A percentile compares a stretch with the other conserved stretches of the same genome.
These are phyloP conservation scores for Herpetomonas samuelpessoai DNA, from an alignment of 208 protist genomes.

Conservation along the genomic window DNA sequence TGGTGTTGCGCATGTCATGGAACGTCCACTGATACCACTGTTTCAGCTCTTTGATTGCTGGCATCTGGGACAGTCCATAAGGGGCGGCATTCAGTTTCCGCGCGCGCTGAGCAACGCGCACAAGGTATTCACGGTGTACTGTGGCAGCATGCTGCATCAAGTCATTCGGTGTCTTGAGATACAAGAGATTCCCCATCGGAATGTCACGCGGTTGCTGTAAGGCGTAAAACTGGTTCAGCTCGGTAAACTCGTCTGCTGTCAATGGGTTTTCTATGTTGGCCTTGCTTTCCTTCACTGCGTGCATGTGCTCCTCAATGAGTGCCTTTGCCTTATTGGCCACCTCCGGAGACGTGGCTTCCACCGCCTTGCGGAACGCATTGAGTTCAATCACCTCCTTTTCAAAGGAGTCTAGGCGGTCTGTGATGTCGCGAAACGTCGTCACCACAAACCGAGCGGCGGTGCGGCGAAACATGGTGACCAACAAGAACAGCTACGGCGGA, in stretches of 20 bases:
- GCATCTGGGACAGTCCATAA: slow-evolving; percentile 72
- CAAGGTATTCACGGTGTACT: slow-evolving; percentile 58
- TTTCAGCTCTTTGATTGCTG: slow-evolving; percentile 58
- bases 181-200: slow-evolving; percentile 42
- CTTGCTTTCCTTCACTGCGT: slow-evolving; percentile 21
- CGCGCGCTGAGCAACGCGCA: slow-evolving; percentile 46
- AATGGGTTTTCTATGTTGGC: slow-evolving; percentile 40
- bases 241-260: slow-evolving; percentile 61
- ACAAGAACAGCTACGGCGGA: no score
- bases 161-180: slow-evolving; percentile 45
- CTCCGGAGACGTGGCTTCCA: slow-evolving; percentile 51
- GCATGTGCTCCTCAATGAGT: slow-evolving; percentile 27
- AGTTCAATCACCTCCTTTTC: slow-evolving; percentile 75
- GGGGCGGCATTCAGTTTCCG: slow-evolving; percentile 47
- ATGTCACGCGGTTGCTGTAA: slow-evolving; percentile 39
- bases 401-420: slow-evolving; percentile 62
- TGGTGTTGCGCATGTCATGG: slow-evolving; percentile 55
- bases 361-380: slow-evolving; percentile 64
- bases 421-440: slow-evolving; percentile 12
- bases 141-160: slow-evolving; percentile 37
- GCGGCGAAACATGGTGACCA: not conserved
- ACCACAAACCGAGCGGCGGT: not conserved
- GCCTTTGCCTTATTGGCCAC: slow-evolving; percentile 39
- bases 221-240: slow-evolving; percentile 74
- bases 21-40: slow-evolving; percentile 76